phyloP scores from a whole-genome alignment of 129 eudicot genomes.

The Artemisia tridentata region DNA sequence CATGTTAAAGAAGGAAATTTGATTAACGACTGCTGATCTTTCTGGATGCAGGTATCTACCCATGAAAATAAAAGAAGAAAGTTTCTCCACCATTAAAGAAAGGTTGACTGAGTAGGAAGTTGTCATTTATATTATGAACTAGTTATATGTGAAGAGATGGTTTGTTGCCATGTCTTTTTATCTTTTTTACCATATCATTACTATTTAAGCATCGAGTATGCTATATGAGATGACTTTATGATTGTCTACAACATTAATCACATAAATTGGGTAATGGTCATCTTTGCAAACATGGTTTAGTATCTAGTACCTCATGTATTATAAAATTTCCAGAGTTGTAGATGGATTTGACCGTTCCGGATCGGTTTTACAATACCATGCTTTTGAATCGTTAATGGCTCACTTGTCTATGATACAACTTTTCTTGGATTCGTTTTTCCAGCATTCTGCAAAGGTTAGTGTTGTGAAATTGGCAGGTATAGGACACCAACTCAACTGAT shows the following conservation, averaged over 20 bases:
- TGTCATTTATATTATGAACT: conserved; percentile 15
- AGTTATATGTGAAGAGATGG: conserved; percentile 18
- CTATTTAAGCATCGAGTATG: background rate
- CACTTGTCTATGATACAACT: background rate
- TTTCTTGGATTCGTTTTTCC: background rate
- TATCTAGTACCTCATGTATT: background rate
- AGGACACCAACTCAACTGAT: too few species aligned
- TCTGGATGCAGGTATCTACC: conserved; percentile 18
- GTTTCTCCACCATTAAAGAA: conserved; percentile 7
- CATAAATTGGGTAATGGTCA: background rate
- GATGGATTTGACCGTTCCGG: background rate
- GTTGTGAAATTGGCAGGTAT: too few species aligned
- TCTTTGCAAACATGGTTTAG: background rate
- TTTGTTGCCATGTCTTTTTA: background rate
- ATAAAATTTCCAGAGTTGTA: background rate
- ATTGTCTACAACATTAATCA: conserved; percentile 1
- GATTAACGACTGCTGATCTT: background rate
- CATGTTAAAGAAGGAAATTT: background rate
- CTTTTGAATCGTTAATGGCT: background rate
- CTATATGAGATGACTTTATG: conserved; percentile 9
- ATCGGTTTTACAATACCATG: background rate
- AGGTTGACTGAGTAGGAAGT: conserved; percentile 5
- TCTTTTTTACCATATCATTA: background rate
- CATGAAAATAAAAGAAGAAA: background rate
- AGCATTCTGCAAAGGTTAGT: background rate